These are phyloP conservation scores for Cryptosporidium meleagridis DNA, from an alignment of 169 alveolate genomes.

Conservation along the genomic window DNA sequence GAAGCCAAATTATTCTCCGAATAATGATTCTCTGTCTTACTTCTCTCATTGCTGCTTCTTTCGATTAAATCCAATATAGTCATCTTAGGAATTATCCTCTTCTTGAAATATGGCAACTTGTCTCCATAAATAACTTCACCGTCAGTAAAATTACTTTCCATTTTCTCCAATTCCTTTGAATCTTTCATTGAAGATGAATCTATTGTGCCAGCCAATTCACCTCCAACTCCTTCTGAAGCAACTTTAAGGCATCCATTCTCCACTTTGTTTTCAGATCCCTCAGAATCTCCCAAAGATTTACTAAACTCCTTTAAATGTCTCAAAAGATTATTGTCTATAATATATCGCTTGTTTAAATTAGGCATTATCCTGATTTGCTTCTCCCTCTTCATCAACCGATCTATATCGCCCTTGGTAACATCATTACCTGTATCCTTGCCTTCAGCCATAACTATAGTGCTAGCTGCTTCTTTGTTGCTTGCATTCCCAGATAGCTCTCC, in stretches of 20 bases:
- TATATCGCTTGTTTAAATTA: not conserved
- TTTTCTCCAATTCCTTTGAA: not conserved
- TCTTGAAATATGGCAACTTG: too few relatives aligned
- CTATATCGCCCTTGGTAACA: constrained; percentile 35
- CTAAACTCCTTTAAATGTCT: constrained; percentile 23
- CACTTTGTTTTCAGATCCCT: not conserved
- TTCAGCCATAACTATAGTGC: not conserved
- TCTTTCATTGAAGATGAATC: not conserved
- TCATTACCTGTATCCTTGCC: not conserved
- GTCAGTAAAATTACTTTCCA: not conserved
- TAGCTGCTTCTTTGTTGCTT: not conserved
- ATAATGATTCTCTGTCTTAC: not conserved
- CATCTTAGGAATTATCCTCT: constrained; percentile 7
- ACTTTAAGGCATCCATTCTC: not conserved
- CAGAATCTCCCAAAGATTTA: not conserved
- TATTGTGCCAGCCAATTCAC: not conserved
- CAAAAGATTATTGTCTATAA: not conserved
- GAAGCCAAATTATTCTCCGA: not conserved
- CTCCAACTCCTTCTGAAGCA: not conserved
- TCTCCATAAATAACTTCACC: not conserved
- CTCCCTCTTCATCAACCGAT: not conserved
- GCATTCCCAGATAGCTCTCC: not conserved
- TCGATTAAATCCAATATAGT: constrained; percentile 11
- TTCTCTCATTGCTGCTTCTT: not conserved
- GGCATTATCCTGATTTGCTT: not conserved